Percentiles rank a stretch among this genome's conserved stretches.
These are phyloP conservation scores for Gaertneriomyces semiglobifer DNA, from an alignment of 192 early-diverging fungal species.

Conservation along the genomic window DNA sequence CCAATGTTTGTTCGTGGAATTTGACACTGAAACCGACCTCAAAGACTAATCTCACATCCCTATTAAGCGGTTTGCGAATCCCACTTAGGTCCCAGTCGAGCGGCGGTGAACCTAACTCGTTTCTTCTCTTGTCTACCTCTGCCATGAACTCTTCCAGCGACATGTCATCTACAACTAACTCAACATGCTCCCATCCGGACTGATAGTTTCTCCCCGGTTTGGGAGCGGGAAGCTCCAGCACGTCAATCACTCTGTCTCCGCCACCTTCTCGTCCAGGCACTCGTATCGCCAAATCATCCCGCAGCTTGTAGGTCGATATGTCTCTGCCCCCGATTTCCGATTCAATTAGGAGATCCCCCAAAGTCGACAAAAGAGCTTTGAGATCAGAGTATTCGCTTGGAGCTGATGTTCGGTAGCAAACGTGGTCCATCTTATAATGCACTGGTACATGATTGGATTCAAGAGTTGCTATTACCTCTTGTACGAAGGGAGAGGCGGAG, in stretches of 20 bases:
- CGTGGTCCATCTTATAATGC: conserved; percentile 17
- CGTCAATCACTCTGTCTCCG: conserved; percentile 8
- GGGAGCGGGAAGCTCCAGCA: conserved; percentile 35
- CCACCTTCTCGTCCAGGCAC: neutral
- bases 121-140: neutral
- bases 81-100: conserved; percentile 22
- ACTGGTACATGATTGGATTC: too few relatives aligned
- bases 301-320: conserved; percentile 34
- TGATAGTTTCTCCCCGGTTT: conserved; percentile 25
- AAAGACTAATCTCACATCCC: conserved; percentile 26
- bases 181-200: conserved; percentile 30
- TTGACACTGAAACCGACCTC: conserved; percentile 24
- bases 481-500: too few relatives aligned
- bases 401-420: conserved; percentile 22
- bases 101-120: neutral
- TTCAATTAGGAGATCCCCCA: conserved; percentile 26
- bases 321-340: conserved; percentile 22
- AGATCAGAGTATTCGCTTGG: conserved; percentile 1
- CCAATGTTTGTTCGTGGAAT: conserved; percentile 33
- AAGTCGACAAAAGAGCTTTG: conserved; percentile 6
- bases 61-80: conserved; percentile 22
- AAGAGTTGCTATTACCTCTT: too few relatives aligned
- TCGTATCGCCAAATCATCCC: conserved; percentile 16
- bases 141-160: conserved; percentile 29
- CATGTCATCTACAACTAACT: conserved; percentile 25